A percentile compares a stretch with the other conserved stretches of the same genome.
phyloP scores from a whole-genome alignment of 2,329 filamentous ascomycete genomes.

The Cladosporium sp. region DNA sequence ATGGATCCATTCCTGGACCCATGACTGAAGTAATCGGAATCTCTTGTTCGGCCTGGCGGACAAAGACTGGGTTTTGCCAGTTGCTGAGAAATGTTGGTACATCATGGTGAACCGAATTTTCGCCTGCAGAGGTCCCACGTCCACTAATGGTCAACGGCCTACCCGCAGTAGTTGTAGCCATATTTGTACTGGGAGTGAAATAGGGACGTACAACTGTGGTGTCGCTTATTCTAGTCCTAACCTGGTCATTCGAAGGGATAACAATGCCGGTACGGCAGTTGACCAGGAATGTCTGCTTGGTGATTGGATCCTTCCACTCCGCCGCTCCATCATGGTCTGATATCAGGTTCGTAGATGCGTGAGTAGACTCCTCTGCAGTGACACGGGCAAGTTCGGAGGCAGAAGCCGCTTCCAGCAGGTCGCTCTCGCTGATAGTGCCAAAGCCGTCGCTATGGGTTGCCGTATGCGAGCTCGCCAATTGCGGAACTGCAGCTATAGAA shows the following conservation, averaged over 20 bases:
- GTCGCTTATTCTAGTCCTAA: neutral
- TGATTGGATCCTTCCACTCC: slow-evolving; percentile 64
- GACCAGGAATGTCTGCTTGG: slow-evolving; percentile 54
- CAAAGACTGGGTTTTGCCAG: slow-evolving; percentile 79
- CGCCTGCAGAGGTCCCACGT: slow-evolving; percentile 16
- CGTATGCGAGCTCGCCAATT: neutral
- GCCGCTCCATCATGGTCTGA: slow-evolving; percentile 42
- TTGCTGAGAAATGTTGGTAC: slow-evolving; percentile 45
- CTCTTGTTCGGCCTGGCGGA: slow-evolving; percentile 44
- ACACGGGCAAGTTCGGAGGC: neutral
- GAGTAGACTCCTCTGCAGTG: neutral
- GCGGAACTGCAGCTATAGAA: neutral
- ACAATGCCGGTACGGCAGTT: slow-evolving; percentile 59
- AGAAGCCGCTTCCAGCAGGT: slow-evolving; percentile 23
- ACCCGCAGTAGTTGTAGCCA: slow-evolving; percentile 31
- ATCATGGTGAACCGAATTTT: neutral
- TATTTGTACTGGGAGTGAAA: slow-evolving; percentile 30
- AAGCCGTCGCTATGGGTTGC: slow-evolving; percentile 31
- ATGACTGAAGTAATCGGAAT: slow-evolving; percentile 1
- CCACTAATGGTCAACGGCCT: slow-evolving; percentile 39
- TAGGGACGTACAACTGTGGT: no score
- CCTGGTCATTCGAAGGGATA: slow-evolving; percentile 18
- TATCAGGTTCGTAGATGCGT: neutral
- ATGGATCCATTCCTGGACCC: neutral
- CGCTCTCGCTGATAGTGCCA: slow-evolving; percentile 31